Evolutionary conservation across 139 green algal species (phyloP), one percentile per base, ranked within the genome.

Genomic region (Bryopsis sp.): DNA sequence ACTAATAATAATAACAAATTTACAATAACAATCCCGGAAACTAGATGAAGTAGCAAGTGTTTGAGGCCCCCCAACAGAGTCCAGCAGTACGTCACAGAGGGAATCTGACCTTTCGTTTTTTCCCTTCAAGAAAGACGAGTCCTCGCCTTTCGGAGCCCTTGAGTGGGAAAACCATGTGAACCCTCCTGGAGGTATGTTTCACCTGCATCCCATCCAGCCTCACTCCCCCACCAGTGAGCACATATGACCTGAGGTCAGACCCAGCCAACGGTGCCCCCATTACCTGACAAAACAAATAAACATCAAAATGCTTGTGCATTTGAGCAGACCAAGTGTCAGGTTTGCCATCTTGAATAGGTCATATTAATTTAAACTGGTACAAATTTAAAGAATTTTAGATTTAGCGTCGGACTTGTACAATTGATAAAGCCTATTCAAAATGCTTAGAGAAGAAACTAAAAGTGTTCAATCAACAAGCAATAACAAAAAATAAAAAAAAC

Each of bases 161-260:
- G 3, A 90, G 50, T 0, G 83, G 83, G 65, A 91, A 94, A 15
- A 90, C 86, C 86, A 94, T 94, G 43, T 88, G 76, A 6, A 93
- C 54, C 29, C 87, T 76, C 34, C 78, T 72, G 22, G 76, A 73
- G 2, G 79, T 71, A 22, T 85, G 33, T 58, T 74, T 67, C 0
- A 80, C 72, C 36, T 33, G 26, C 73, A 75, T 61, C 7, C 80
- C 82, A 29, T 47, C 80, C 36, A 88, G 69, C 36, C 68, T 68
- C 29, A 90, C 22, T 2, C 75, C 76, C 4, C 87, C 87, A 19
- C 87, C 87, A 0, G 82, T 83, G 22, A 85, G 54, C 37, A 93
- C 79, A 54, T 74, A 81, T 5, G 84, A 86, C 3, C 80, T 74
- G 34, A 90, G 54, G 28, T 79, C 63, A 24, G 60, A 79, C 29